Base-by-base conservation (phyloP, 257 asterid species). In the Cordia subcordata region DNA sequence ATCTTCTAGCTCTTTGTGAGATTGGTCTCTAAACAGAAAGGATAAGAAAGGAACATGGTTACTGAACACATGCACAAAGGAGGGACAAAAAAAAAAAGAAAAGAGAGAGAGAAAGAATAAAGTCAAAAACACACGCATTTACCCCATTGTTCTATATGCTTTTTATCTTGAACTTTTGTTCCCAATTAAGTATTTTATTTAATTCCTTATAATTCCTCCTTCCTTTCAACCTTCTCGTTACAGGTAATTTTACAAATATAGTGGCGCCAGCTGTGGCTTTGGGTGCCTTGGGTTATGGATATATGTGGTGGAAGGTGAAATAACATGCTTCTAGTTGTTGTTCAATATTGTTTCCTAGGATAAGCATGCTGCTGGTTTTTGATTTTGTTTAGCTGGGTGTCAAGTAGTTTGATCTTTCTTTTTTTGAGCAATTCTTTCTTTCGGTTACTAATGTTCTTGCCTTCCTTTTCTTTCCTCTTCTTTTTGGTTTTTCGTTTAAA, bases 281-380 rank as follows among this genome's bases (percentile, higher is more conserved):
- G 53, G 96, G 96, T 70, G 87, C 95, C 32, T 19, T 88, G 80
- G 92, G 98, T 57, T 88, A 88, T 76, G 98, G 95, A 53, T 92
- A 92, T 75, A 92, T 92, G 96, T 79, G 96, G 95, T 85, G 96
- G 96, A 91, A 91, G 98, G 96, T 91, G 50, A 57, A 56, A 60
- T 23, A 22, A 18, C 45, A 53, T 64, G 14, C 46, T 33, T 53
- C 59, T 14, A 67, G 53, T 40, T 15, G 52, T 33, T 49, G 57
- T 60, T 3, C 42, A 47, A 42, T 44, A 15, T 57, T 47, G 11
- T 10, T 16, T 67, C 32, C 50, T 38, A 37, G 18, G 39, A 53
- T 52, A 33, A 40, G 46, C 37, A 15, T 54, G 19, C 46, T 32
- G 9, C n/a, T 52, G 16, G 61, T 61, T 49, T 1, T 3, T 2